Evolutionary conservation across 345 rosid genomes (phyloP).

Genomic region (Gossypium turneri): DNA sequence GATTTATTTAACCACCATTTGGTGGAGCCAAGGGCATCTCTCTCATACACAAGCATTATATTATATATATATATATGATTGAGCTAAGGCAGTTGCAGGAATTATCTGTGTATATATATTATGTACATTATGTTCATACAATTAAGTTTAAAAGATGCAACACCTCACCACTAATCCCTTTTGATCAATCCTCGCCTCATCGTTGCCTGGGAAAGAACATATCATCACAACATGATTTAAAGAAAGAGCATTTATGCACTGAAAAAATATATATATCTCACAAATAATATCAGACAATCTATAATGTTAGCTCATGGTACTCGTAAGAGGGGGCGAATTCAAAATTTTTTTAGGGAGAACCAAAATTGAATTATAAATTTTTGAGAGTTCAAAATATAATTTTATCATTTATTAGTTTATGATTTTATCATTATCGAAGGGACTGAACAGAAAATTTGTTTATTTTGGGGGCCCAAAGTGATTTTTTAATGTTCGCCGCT

Average conservation of each 20-base stretch:
- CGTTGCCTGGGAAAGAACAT: slow-evolving; percentile 58
- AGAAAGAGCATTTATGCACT: not conserved
- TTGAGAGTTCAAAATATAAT: too few species aligned
- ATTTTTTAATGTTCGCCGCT: too few species aligned
- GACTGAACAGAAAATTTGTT: too few species aligned
- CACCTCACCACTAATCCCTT: slow-evolving; percentile 74
- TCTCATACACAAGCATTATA: slow-evolving; percentile 18
- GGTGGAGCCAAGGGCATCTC: slow-evolving; percentile 22
- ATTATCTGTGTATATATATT: slow-evolving; percentile 18
- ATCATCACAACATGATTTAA: not conserved
- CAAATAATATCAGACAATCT: not conserved
- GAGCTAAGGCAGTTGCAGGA: slow-evolving; percentile 26
- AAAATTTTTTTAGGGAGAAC: too few species aligned
- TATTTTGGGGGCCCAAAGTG: too few species aligned
- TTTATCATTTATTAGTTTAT: too few species aligned
- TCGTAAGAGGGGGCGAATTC: too few species aligned
- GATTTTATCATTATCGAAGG: too few species aligned
- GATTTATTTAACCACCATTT: slow-evolving; percentile 36
- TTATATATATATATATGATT: slow-evolving; percentile 1
- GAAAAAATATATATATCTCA: not conserved
- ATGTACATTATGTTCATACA: slow-evolving; percentile 33
- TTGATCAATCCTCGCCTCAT: slow-evolving; percentile 77
- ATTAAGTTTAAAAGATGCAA: slow-evolving; percentile 54
- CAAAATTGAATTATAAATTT: too few species aligned
- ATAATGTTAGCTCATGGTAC: not conserved